Evolutionary conservation across 202 grass and related monocot species (phyloP).

Genomic region (Bolboschoenoplectus hybrid): DNA sequence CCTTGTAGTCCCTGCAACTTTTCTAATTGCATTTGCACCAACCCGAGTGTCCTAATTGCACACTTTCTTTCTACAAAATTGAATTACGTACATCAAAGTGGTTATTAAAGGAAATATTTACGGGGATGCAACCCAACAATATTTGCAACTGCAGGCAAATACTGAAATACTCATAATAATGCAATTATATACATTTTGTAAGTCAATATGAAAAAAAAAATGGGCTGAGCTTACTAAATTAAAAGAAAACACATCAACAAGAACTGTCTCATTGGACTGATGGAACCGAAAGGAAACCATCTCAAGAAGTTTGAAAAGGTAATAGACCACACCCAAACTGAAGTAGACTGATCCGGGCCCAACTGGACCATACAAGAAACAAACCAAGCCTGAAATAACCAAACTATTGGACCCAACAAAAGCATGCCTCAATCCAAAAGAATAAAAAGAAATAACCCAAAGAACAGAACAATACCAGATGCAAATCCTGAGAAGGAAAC

Average conservation of each 20-base stretch:
- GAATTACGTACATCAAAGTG: background rate
- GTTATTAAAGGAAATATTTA: background rate
- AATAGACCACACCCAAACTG: conserved; percentile 6
- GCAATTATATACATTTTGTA: background rate
- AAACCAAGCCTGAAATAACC: conserved; percentile 18
- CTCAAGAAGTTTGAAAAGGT: background rate
- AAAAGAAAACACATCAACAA: background rate
- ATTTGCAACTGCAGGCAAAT: conserved; percentile 16
- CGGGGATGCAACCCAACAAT: background rate
- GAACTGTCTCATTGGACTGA: background rate
- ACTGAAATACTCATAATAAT: background rate
- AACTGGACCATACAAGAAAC: background rate
- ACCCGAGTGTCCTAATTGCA: background rate
- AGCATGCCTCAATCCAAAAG: background rate
- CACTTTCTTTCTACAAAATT: background rate
- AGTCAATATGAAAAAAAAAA: background rate
- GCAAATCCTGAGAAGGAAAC: conserved; percentile 48
- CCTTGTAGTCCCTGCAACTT: background rate
- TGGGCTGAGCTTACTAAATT: background rate
- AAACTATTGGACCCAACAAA: conserved; percentile 20
- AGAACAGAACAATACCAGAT: conserved; percentile 57
- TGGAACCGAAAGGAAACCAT: background rate
- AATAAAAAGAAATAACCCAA: conserved; percentile 10
- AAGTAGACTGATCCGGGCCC: background rate
- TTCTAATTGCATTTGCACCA: conserved; percentile 16